phyloP scores from a whole-genome alignment of 2,329 filamentous ascomycete genomes.

The Botrytis cinerea region DNA sequence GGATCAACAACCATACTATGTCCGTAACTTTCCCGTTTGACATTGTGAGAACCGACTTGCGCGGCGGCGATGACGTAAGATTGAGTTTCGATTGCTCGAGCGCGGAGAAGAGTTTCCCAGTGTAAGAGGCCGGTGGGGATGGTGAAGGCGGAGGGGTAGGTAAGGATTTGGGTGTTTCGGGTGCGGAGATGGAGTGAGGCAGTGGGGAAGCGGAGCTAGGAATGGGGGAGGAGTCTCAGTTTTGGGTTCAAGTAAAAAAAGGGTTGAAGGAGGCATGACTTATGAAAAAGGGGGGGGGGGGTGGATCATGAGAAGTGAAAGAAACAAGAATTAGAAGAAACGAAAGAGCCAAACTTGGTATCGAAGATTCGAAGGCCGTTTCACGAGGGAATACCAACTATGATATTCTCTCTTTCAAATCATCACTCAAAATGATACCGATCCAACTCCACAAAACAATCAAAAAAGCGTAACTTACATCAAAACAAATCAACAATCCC shows the following conservation, averaged over 20 bases:
- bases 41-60: conserved; percentile 73
- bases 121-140: conserved; percentile 81
- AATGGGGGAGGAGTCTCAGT: neutral
- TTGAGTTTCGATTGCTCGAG: conserved; percentile 86
- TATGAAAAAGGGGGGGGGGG: neutral
- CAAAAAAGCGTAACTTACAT: conserved; percentile 49
- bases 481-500: conserved; percentile 85
- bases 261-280: neutral
- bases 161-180: conserved; percentile 64
- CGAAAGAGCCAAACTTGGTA: neutral
- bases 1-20: conserved; percentile 84
- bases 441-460: neutral
- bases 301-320: neutral
- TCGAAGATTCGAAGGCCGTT: neutral
- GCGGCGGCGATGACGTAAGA: conserved; percentile 85
- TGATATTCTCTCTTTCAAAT: neutral
- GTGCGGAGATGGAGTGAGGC: conserved; percentile 66
- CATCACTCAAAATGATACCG: neutral
- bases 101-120: conserved; percentile 78
- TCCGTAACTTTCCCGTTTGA: conserved; percentile 79
- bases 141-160: conserved; percentile 87
- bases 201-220: conserved; percentile 75
- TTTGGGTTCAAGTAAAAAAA: neutral
- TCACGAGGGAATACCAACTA: neutral
- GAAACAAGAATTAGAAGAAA: neutral